phyloP scores from a whole-genome alignment of 2,329 filamentous ascomycete genomes.

The Neofusicoccum ribis region DNA sequence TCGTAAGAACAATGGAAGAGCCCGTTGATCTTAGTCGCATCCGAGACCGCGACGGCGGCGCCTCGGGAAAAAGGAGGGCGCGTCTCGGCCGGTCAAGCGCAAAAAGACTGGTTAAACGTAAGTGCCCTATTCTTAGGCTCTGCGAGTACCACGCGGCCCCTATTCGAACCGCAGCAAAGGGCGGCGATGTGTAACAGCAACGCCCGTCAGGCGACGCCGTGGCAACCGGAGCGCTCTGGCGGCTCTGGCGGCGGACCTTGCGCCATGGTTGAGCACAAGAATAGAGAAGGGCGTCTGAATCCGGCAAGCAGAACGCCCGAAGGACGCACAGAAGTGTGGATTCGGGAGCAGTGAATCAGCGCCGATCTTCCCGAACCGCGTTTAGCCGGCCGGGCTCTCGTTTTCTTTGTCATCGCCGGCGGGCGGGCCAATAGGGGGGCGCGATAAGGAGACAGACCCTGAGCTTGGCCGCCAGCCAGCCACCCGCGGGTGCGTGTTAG shows the following conservation, averaged over 20 bases:
- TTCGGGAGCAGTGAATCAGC: slow-evolving; percentile 15
- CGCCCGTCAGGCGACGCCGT: slow-evolving; percentile 1
- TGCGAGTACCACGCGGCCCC: background rate
- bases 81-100: slow-evolving; percentile 9
- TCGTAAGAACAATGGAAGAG: slow-evolving; percentile 5
- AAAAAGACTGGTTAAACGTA: background rate
- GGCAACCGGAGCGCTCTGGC: slow-evolving; percentile 5
- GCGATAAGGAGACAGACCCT: slow-evolving; percentile 10
- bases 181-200: slow-evolving; percentile 14
- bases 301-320: slow-evolving; percentile 5
- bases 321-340: background rate
- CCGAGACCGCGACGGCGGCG: background rate
- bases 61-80: slow-evolving; percentile 12
- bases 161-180: background rate
- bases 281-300: slow-evolving; percentile 4
- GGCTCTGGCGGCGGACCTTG: slow-evolving; percentile 11
- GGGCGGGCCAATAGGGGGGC: background rate
- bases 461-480: slow-evolving; percentile 11
- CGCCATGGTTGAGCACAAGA: slow-evolving; percentile 14
- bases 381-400: slow-evolving; percentile 10
- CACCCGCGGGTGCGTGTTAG: background rate
- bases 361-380: slow-evolving; percentile 17
- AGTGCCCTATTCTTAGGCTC: slow-evolving; percentile 8
- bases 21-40: background rate
- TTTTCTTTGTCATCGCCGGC: slow-evolving; percentile 16